Conservation (phyloP, 257 asterid species). For the Echium plantagineum region DNA sequence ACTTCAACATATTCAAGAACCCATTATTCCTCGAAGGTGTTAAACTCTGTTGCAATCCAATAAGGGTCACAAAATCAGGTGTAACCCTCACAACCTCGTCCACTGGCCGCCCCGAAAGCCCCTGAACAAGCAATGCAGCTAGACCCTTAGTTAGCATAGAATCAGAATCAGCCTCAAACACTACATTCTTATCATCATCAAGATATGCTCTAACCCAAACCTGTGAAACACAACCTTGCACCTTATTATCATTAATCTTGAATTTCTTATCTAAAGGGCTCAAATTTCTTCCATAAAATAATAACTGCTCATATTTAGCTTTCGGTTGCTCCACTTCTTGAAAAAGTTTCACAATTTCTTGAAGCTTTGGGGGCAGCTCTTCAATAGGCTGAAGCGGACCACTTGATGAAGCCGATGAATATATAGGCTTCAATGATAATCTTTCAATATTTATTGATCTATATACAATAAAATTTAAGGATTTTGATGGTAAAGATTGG, state of each 20-base stretch:
- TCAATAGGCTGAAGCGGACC: slow-evolving; percentile 47
- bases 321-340: slow-evolving; percentile 53
- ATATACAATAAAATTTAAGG: slow-evolving; percentile 17
- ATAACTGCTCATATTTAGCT: slow-evolving; percentile 64
- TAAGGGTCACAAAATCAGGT: slow-evolving; percentile 62
- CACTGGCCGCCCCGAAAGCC: slow-evolving; percentile 66
- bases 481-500: slow-evolving; percentile 17
- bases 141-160: slow-evolving; percentile 51
- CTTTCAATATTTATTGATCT: slow-evolving; percentile 36
- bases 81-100: slow-evolving; percentile 58
- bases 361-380: slow-evolving; percentile 70
- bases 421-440: slow-evolving; percentile 29
- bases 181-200: slow-evolving; percentile 44
- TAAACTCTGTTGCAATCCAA: slow-evolving; percentile 69
- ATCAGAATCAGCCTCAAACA: slow-evolving; percentile 73
- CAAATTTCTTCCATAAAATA: slow-evolving; percentile 58
- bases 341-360: slow-evolving; percentile 57
- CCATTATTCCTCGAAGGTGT: slow-evolving; percentile 80
- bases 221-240: slow-evolving; percentile 77
- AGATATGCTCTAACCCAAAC: slow-evolving; percentile 72
- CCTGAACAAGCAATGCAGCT: slow-evolving; percentile 78
- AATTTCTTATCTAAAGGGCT: slow-evolving; percentile 39
- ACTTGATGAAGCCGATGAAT: slow-evolving; percentile 25
- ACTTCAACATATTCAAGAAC: slow-evolving; percentile 77
- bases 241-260: slow-evolving; percentile 28